Conservation (phyloP, 768 basidiomycete genomes). For the Chlorophyllum brunneum region DNA sequence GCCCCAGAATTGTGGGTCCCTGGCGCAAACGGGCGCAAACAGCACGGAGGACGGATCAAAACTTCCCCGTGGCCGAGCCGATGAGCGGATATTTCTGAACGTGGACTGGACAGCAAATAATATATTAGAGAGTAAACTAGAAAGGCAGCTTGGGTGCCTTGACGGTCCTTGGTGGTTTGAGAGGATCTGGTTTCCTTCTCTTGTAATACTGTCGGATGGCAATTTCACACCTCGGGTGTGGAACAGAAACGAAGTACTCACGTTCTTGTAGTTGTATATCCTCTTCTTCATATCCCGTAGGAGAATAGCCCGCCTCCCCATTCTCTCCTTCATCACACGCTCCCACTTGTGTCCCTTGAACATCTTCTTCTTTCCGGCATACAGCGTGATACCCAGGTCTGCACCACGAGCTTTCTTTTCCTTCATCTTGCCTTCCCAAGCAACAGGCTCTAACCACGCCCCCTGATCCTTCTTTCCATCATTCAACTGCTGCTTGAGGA, state of each 20-base stretch:
- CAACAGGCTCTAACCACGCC: conserved; percentile 31
- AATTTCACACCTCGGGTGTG: neutral
- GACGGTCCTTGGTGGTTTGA: conserved; percentile 44
- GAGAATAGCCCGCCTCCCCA: conserved; percentile 47
- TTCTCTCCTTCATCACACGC: conserved; percentile 45
- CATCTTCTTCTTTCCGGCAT: conserved; percentile 77
- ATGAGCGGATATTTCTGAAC: neutral
- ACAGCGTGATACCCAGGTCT: conserved; percentile 59
- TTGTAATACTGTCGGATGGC: conserved; percentile 37
- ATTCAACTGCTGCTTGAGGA: conserved; percentile 11
- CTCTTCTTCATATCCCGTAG: conserved; percentile 70
- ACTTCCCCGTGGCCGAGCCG: neutral
- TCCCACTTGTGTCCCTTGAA: conserved; percentile 95
- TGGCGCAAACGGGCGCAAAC: conserved; percentile 10
- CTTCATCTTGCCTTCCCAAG: conserved; percentile 41
- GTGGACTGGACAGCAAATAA: neutral
- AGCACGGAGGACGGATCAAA: neutral
- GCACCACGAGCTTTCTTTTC: conserved; percentile 42
- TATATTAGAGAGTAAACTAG: conserved; percentile 30
- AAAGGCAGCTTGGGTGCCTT: conserved; percentile 60
- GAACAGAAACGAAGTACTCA: conserved; percentile 27
- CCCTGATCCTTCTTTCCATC: conserved; percentile 3
- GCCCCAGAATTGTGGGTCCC: neutral
- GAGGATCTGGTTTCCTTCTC: conserved; percentile 52
- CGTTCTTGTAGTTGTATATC: conserved; percentile 62